phyloP scores from a whole-genome alignment of 345 rosid genomes.

The Barbarea vulgaris region DNA sequence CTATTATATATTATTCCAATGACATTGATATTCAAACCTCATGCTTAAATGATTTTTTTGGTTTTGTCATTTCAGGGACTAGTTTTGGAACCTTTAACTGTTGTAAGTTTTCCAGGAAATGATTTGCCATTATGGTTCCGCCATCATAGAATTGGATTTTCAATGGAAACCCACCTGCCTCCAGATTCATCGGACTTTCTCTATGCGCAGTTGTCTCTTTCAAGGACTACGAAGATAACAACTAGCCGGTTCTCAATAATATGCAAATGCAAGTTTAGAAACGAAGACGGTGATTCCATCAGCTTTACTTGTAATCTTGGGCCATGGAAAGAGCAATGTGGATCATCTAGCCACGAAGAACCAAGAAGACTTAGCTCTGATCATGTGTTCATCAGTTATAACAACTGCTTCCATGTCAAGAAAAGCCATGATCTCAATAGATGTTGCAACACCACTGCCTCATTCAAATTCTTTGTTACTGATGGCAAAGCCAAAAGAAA shows the following conservation, averaged over 20 bases:
- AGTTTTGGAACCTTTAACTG: constrained; percentile 25
- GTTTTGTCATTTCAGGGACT: constrained; percentile 25
- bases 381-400: constrained; percentile 37
- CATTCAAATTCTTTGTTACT: constrained; percentile 30
- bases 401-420: constrained; percentile 27
- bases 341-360: constrained; percentile 33
- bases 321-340: constrained; percentile 26
- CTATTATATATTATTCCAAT: neutral
- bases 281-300: constrained; percentile 17
- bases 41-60: neutral
- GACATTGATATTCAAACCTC: neutral
- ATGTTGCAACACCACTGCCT: constrained; percentile 32
- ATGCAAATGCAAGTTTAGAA: constrained; percentile 33
- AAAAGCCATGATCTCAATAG: constrained; percentile 12
- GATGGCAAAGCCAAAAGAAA: constrained; percentile 34
- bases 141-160: constrained; percentile 38
- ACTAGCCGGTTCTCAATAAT: constrained; percentile 12
- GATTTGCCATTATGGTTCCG: constrained; percentile 41
- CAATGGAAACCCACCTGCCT: constrained; percentile 33
- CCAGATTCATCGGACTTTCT: constrained; percentile 25
- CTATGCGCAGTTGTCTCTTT: constrained; percentile 23
- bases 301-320: constrained; percentile 32
- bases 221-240: constrained; percentile 25
- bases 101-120: constrained; percentile 33
- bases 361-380: constrained; percentile 29